Evolutionary conservation across 306 rosid genomes (phyloP), one percentile per base, ranked within the genome.

Genomic region (Gastrolobium villosum): DNA sequence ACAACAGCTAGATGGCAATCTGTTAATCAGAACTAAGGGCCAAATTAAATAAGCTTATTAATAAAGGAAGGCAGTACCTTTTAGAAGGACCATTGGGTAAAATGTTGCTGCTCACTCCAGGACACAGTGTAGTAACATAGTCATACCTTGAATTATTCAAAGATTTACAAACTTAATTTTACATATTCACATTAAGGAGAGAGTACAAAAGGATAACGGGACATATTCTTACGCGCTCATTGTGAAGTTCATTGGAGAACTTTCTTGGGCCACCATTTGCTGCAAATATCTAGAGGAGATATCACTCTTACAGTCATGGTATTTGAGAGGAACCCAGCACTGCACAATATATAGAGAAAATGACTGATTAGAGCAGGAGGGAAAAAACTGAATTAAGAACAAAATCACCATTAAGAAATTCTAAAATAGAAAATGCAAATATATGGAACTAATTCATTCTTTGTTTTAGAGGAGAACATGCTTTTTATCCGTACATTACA

Each of bases 291-390:
- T 81, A 77, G 88, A 76, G 1, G 97, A 88, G 55, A 87, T 76
- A 81, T 91, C 98, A 88, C 92, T 88, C 74, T 87, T 88, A 54
- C 89, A 78, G 76, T 90, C 81, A 87, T 95, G 97, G 82, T 91
- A 92, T 89, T 86, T 85, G 48, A 90, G 99, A 73, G 98, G 87
- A 88, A 92, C 79, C 97, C 94, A 95, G 41, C 67, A 10, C 99
- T 95, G 81, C 65, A 84, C 62, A 81, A 63, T 65, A 79, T 44
- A 75, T 45, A 41, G 75, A 78, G 71, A 70, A 5, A 73, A 57
- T 15, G 30, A 39, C 13, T 28, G 72, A 71, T 31, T 28, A 55
- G 30, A 76, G 73, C 59, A 28, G 61, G 54, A 59, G 10, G 13
- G 9, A 15, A 41, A 36, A 31, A 55, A 43, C 2, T 1, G 14